A percentile compares a stretch with the other conserved stretches of the same genome.
Conservation (phyloP, 2,329 filamentous ascomycete genomes). For the Bipolaris gigantea region DNA sequence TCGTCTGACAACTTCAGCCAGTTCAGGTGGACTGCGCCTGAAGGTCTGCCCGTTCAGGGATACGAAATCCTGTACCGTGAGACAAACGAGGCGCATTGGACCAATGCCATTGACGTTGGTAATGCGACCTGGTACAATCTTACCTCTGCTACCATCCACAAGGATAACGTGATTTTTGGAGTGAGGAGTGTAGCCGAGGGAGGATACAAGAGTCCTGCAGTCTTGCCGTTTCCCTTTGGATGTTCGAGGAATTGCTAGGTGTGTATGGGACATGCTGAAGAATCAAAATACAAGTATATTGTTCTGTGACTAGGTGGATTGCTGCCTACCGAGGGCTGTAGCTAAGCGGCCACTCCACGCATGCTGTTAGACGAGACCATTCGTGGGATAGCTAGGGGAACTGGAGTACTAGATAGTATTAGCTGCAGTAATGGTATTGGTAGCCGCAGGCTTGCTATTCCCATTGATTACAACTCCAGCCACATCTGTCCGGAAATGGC, state of each 20-base stretch:
- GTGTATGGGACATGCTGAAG: background rate
- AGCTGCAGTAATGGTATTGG: no score
- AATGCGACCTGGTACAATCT: conserved; percentile 42
- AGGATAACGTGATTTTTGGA: conserved; percentile 60
- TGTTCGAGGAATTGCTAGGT: conserved; percentile 20
- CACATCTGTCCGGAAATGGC: no score
- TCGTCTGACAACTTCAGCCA: conserved; percentile 52
- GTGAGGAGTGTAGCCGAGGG: conserved; percentile 53
- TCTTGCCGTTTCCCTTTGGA: conserved; percentile 43
- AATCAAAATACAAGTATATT: no score
- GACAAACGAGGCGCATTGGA: conserved; percentile 54
- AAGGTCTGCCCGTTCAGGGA: conserved; percentile 45
- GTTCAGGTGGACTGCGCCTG: conserved; percentile 50
- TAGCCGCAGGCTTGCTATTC: no score
- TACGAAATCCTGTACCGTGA: conserved; percentile 60
- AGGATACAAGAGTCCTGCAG: conserved; percentile 52
- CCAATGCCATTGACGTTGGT: conserved; percentile 51
- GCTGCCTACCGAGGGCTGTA: no score
- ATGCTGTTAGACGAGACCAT: no score
- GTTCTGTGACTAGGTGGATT: no score
- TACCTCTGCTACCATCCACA: conserved; percentile 52
- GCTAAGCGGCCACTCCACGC: no score
- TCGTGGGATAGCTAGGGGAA: no score
- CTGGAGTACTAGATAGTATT: no score
- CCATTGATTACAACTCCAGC: no score